phyloP scores from a whole-genome alignment of 2,329 filamentous ascomycete genomes.

The Fusarium falciforme region DNA sequence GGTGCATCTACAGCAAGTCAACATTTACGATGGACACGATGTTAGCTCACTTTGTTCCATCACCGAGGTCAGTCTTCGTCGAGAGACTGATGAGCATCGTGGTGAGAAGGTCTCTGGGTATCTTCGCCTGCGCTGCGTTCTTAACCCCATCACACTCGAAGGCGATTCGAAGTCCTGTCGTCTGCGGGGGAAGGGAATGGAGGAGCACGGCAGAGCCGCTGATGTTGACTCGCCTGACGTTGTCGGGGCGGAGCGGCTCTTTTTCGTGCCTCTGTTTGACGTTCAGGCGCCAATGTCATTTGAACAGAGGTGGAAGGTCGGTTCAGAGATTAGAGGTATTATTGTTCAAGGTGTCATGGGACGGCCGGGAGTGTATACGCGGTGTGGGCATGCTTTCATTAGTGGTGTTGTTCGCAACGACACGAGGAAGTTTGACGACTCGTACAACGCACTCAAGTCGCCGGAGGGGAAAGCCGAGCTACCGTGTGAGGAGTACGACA shows the following conservation, averaged over 20 bases:
- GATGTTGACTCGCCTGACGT: constrained; percentile 3
- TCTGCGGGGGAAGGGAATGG: constrained; percentile 3
- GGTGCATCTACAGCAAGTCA: constrained; percentile 6
- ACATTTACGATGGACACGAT: constrained; percentile 5
- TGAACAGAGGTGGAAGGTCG: constrained; percentile 6
- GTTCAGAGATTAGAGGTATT: constrained; percentile 8
- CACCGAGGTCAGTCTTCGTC: background rate
- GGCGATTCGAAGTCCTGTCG: background rate
- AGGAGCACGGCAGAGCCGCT: background rate
- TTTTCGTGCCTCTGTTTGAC: constrained; percentile 16
- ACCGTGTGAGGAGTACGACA: constrained; percentile 9
- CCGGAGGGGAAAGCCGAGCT: background rate
- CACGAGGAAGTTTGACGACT: constrained; percentile 1
- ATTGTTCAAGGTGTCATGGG: constrained; percentile 3
- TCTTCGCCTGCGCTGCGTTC: constrained; percentile 5
- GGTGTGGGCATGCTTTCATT: constrained; percentile 19
- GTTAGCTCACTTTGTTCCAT: background rate
- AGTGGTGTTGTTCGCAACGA: background rate
- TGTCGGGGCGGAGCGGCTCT: constrained; percentile 1
- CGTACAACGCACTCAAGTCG: constrained; percentile 1
- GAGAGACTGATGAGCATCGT: background rate
- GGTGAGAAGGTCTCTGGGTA: background rate
- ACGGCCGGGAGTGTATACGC: background rate
- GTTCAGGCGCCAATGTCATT: background rate
- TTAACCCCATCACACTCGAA: constrained; percentile 11